Evolutionary conservation across 140 eudicot species (phyloP), one percentile per base, ranked within the genome.

Genomic region (Ambrosia hybrid): DNA sequence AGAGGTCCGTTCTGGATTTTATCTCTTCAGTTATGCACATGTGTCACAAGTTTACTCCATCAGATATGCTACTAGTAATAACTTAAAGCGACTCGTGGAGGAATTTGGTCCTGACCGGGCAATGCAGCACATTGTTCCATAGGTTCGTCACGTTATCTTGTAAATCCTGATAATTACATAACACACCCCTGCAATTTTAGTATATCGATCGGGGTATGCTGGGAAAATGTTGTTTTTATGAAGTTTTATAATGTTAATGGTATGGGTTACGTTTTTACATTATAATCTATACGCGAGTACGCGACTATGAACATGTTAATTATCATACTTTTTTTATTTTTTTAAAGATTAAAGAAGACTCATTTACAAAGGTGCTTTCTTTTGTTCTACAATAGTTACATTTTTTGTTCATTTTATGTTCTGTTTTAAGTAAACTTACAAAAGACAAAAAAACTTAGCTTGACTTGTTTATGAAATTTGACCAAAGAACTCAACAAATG

Each of bases 51-150:
- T 92, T 67, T 87, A 92, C 78, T 92, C 98, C 36, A 92, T 92
- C 67, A 83, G 98, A 76, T 96, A 92, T 79, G 98, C 96, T 61
- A 96, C 98, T 66, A 96, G 95, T 45, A 92, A 82, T 82, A 92
- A 92, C 78, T 57, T 92, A 71, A 92, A 92, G 71, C 96, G 96
- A 30, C 90, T 92, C 62, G 98, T 96, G 21, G 96, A 89, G 66
- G 98, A 89, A 82, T 92, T 92, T 68, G 96, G 98, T 65, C 95
- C 96, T 0, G 98, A 92, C 34, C 89, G 96, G 96, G 98, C 98
- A 49, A 85, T 92, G 95, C 91, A 89, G 84, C 98, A 87, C 72
- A 93, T 93, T n/a, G 82, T 93, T 83, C 97, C 55, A 57, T 96
- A 92, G 95, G 98, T 92, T 68, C 37, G 66, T 68, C 45, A 16